Base-by-base conservation (phyloP, 495 filamentous ascomycete genomes). In the Endocarpon pusillum region DNA sequence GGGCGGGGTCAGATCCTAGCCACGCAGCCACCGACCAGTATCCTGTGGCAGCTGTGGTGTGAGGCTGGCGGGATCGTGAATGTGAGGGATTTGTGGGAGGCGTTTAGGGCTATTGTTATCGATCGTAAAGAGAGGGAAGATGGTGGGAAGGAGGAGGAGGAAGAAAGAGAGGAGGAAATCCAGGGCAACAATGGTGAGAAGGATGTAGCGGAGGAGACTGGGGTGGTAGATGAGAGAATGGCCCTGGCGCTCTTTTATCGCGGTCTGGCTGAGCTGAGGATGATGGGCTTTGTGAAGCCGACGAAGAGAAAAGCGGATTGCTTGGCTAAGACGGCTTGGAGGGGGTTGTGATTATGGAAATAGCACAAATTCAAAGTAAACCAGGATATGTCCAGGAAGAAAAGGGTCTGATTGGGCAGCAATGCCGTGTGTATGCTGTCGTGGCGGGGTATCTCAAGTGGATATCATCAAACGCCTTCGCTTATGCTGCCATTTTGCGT, bases 271-370 rank as follows among this genome's bases (percentile, higher is more conserved):
- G 91, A 96, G 49, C 51, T 97, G 46, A 78, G 71, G 55, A 64
- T 69, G 27, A 62, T 96, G 57, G 87, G 87, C 14, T 74, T 94
- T 61, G 62, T 94, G 21, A 94, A 89, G 57, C 65, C 65, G 40
- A 96, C 76, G 45, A 80, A 75, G 54, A 94, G 85, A 65, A 91
- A 89, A 65, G 67, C 71, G 9, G 89, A 94, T 51, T 86, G 94
- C 56, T 55, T 94, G 42, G 75, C 81, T 12, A 96, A 94, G 56
- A 55, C 82, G 35, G 54, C 62, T 21, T 82, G 78, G 77, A 67
- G 69, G 42, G 77, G 77, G 2, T 43, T 81, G 31, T 80, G 58
- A 45, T 16, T 26, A 33, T 21, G 30, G 12, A 15, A 10, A 33
- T 32, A 18, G 4, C 11, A 39, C 14, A 23, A 14, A 22, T 11